Evolutionary conservation across 345 rosid genomes (phyloP).

Genomic region (Lumnitzera racemosa): DNA sequence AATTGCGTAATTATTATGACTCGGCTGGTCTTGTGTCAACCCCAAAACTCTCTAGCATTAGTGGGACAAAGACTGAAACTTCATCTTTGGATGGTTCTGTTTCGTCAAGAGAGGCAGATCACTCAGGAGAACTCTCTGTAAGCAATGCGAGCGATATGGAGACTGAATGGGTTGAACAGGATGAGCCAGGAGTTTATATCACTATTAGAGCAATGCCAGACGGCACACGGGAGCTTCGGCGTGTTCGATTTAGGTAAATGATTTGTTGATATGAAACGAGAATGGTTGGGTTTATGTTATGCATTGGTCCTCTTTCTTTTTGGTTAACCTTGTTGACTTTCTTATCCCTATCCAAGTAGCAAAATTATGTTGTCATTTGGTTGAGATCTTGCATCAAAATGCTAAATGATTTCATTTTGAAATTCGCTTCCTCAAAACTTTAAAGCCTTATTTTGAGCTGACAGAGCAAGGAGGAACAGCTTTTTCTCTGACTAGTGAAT

Average conservation of each 20-base stretch:
- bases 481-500: too few relatives aligned
- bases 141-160: constrained; percentile 92
- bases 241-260: constrained; percentile 86
- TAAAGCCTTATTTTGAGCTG: too few relatives aligned
- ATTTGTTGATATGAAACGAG: neutral
- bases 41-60: constrained; percentile 59
- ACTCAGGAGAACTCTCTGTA: constrained; percentile 67
- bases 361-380: too few relatives aligned
- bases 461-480: too few relatives aligned
- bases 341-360: neutral
- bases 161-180: constrained; percentile 94
- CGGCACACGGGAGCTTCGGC: constrained; percentile 84
- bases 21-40: constrained; percentile 56
- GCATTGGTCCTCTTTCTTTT: neutral
- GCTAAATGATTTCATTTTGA: too few relatives aligned
- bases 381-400: too few relatives aligned
- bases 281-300: neutral
- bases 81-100: constrained; percentile 67
- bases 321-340: neutral
- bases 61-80: constrained; percentile 66
- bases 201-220: constrained; percentile 73
- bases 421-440: too few relatives aligned
- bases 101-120: constrained; percentile 72
- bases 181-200: constrained; percentile 90
- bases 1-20: constrained; percentile 31